Evolutionary conservation across 371 early-diverging fungal genomes (phyloP), one percentile per base, ranked within the genome.

Genomic region (Apophysomyces variabilis): DNA sequence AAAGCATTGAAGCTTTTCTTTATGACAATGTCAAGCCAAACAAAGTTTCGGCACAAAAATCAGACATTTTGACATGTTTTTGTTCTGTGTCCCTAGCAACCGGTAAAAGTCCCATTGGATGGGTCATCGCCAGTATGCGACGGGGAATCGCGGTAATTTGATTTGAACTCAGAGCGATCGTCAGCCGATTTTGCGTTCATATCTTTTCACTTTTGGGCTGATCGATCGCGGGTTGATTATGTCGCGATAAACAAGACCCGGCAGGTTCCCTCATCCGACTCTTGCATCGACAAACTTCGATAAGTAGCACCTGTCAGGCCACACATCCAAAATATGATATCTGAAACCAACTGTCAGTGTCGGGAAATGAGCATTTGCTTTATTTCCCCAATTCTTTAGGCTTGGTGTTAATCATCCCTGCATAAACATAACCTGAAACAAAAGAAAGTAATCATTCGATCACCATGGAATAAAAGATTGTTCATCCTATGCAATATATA

Each of bases 31-130:
- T 26, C 26, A 3, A 26, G 32, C 32, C 54, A 50, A 21, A 50
- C 32, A 50, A 50, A 21, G 54, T 50, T 50, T 9, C 21, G 54
- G 21, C 21, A 26, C 32, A 50, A 21, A 21, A 4, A 35, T 50
- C 54, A 50, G 21, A 50, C 54, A 21, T 26, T 21, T 26, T 50
- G 21, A 18, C 21, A 50, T 21, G 4, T 4, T 41, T 11, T 5
- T 21, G 18, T 50, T 26, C 54, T 21, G 21, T 26, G 54, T n/a
- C 18, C 54, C 21, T n/a, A n/a, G 5, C 21, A 26, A 21, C 21
- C 9, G 54, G 54, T 9, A n/a, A 50, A 26, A 9, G 85, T n/a
- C 54, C 54, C 21, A 50, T 50, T 50, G 54, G 54, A 50, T 50
- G 54, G 54, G 54, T 50, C 54, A 50, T 50, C 54, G 18, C 54